Conservation (phyloP, 257 asterid species). For the Euphrasia confusa region DNA sequence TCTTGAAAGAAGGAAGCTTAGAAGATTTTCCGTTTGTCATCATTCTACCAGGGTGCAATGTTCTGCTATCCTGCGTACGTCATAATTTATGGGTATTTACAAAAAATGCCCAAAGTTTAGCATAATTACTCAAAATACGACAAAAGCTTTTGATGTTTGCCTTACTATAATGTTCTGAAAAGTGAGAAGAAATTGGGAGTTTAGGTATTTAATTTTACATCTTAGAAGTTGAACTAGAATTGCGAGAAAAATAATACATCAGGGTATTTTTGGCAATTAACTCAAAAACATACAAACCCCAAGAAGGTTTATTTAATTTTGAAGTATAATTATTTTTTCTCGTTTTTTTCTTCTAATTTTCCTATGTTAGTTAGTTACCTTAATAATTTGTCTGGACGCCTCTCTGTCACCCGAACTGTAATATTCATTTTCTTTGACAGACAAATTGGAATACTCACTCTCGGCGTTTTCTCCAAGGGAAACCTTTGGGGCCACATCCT, state of each 20-base stretch:
- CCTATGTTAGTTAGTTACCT: constrained; percentile 32
- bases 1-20: constrained; percentile 32
- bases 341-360: background rate
- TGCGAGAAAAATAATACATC: no score
- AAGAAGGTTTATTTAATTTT: background rate
- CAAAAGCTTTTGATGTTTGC: background rate
- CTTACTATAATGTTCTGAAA: background rate
- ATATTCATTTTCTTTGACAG: constrained; percentile 31
- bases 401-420: constrained; percentile 34
- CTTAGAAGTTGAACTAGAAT: no score
- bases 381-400: constrained; percentile 28
- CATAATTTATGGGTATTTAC: no score
- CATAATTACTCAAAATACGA: background rate
- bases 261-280: no score
- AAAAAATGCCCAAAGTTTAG: constrained; percentile 1
- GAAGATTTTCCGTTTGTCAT: constrained; percentile 34
- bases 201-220: no score
- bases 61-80: constrained; percentile 39
- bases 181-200: no score
- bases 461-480: constrained; percentile 33
- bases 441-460: constrained; percentile 30
- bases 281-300: no score
- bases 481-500: constrained; percentile 27
- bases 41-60: constrained; percentile 30
- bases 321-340: background rate